Base-by-base conservation (phyloP, 169 alveolate species). In the Plasmodium inui region DNA sequence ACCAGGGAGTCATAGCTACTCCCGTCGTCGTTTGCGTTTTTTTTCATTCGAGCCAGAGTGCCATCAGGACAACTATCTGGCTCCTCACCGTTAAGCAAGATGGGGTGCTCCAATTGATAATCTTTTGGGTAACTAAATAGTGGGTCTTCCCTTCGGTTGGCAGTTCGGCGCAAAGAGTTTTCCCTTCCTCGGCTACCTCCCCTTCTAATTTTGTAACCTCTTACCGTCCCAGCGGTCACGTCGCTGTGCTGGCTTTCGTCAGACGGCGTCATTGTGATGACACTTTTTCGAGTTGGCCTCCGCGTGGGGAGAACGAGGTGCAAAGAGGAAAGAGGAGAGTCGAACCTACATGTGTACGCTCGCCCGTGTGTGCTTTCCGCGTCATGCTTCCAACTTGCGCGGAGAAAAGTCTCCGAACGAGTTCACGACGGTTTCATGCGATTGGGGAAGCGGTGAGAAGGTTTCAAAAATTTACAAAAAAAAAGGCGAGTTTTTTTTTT, bases 1-100 rank as follows among this genome's bases (percentile, higher is more conserved):
- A 91, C 95, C 4, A 91, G 85, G 12, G 95, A 91, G 74, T 91
- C 92, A 41, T 76, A 91, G 67, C 95, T 91, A 26, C 92, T 82
- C 32, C 76, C 85, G 10, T 71, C 85, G 28, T 76, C 83, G n/a
- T 79, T 37, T 17, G 53, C 74, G 26, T 91, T 37, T 8, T 22
- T 14, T 28, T 34, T 46, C 12, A 72, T 26, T 46, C n/a, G 32
- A 30, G 41, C 39, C 26, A 50, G n/a, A 67, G 34, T 28, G n/a
- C 17, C 76, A 1, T 61, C 57, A 46, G 73, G 82, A 34, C 50
- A 57, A 26, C 39, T 17, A 19, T 46, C 26, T 34, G 30, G 30
- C 22, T 67, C 76, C 37, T 19, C 46, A 12, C 80, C 67, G 39
- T 76, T 76, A 53, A 34, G 37, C 41, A 53, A 19, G 32, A 86